These are phyloP conservation scores for Aureobasidium sp. DNA, from an alignment of 2,329 filamentous ascomycete genomes.

Conservation along the genomic window DNA sequence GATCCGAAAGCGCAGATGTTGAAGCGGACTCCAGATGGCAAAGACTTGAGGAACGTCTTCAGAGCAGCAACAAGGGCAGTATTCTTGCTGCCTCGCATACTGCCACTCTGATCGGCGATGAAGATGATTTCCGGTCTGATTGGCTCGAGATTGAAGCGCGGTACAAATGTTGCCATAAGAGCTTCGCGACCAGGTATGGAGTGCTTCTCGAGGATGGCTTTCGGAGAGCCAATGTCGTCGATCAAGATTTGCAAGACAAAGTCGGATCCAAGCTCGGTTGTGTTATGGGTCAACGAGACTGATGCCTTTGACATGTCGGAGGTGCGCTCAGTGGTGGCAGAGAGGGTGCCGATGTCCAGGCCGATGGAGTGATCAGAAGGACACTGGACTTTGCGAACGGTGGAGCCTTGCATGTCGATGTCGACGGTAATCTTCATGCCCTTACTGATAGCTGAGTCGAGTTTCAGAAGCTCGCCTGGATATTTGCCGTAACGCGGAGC, in stretches of 20 bases:
- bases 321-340: slow-evolving; percentile 33
- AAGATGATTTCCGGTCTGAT: slow-evolving; percentile 59
- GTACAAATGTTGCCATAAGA: slow-evolving; percentile 62
- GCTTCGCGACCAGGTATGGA: slow-evolving; percentile 54
- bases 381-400: slow-evolving; percentile 55
- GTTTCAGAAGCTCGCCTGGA: slow-evolving; percentile 28
- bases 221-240: slow-evolving; percentile 50
- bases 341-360: slow-evolving; percentile 54
- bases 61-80: slow-evolving; percentile 46
- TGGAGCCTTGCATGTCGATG: slow-evolving; percentile 47
- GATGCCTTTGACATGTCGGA: slow-evolving; percentile 53
- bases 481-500: slow-evolving; percentile 55
- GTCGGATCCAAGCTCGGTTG: slow-evolving; percentile 50
- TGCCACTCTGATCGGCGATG: slow-evolving; percentile 62
- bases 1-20: slow-evolving; percentile 62
- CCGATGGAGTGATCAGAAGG: slow-evolving; percentile 56
- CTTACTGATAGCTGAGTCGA: slow-evolving; percentile 16
- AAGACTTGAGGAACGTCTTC: slow-evolving; percentile 55
- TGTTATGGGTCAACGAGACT: slow-evolving; percentile 48
- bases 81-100: slow-evolving; percentile 48
- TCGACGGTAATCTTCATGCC: slow-evolving; percentile 51
- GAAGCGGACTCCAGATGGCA: slow-evolving; percentile 56
- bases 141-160: slow-evolving; percentile 54
- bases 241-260: slow-evolving; percentile 58
- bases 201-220: slow-evolving; percentile 58